A percentile compares a stretch with the other conserved stretches of the same genome.
Conservation (phyloP, 2,329 filamentous ascomycete genomes). For the Mycosphaerella sp. region DNA sequence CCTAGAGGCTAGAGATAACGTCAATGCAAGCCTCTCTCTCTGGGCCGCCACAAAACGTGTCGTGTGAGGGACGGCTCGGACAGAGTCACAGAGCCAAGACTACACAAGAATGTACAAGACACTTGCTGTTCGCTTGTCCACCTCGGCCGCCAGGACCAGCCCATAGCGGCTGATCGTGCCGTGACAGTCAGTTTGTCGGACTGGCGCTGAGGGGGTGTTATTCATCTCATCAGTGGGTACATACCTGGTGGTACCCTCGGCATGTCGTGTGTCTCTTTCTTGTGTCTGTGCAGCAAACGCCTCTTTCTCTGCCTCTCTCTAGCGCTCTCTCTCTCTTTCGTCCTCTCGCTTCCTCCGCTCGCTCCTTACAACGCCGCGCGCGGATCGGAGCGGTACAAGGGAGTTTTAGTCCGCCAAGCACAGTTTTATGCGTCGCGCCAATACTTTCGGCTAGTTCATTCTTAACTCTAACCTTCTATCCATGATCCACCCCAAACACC, state of each 20-base stretch:
- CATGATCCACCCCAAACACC: not conserved
- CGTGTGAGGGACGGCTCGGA: constrained; percentile 4
- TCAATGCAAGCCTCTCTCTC: constrained; percentile 11
- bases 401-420: not conserved
- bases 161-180: constrained; percentile 7
- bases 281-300: too few relatives aligned
- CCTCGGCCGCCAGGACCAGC: constrained; percentile 4
- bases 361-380: too few relatives aligned
- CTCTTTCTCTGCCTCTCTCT: too few relatives aligned
- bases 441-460: not conserved
- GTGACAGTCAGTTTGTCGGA: not conserved
- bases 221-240: too few relatives aligned
- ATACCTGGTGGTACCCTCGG: too few relatives aligned
- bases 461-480: not conserved
- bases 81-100: constrained; percentile 7
- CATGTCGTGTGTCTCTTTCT: too few relatives aligned
- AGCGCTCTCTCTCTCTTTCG: too few relatives aligned
- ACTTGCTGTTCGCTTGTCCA: constrained; percentile 11
- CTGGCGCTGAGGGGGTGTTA: too few relatives aligned
- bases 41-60: constrained; percentile 17
- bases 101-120: constrained; percentile 21
- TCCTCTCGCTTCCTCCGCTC: too few relatives aligned
- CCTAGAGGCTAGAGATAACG: constrained; percentile 1
- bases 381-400: not conserved
- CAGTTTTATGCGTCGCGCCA: not conserved